A percentile compares a stretch with the other conserved stretches of the same genome.
Conservation (phyloP, 805 yeast species). For the Candida gorgasii region DNA sequence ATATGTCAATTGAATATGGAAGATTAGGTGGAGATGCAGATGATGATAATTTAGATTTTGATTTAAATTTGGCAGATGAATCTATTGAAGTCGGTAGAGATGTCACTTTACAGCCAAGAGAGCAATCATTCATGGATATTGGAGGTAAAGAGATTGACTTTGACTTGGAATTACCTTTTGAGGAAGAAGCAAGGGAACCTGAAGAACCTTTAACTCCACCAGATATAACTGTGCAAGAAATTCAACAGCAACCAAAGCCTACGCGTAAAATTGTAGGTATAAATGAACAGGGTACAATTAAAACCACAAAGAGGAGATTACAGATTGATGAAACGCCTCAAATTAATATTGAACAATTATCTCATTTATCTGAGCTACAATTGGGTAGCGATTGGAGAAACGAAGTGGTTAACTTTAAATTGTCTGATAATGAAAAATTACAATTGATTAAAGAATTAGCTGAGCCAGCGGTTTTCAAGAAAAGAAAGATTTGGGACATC, state of each 20-base stretch:
- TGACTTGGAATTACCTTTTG: slow-evolving; percentile 41
- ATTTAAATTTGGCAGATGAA: slow-evolving; percentile 40
- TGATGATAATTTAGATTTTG: slow-evolving; percentile 51
- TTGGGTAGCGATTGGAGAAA: slow-evolving; percentile 19
- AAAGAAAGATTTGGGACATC: slow-evolving; percentile 22
- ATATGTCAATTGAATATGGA: slow-evolving; percentile 67
- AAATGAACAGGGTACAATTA: slow-evolving; percentile 43
- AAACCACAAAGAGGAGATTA: slow-evolving; percentile 48
- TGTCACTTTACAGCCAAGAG: slow-evolving; percentile 24
- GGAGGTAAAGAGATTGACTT: slow-evolving; percentile 19
- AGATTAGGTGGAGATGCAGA: slow-evolving; percentile 42
- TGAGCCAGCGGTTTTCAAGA: slow-evolving; percentile 27
- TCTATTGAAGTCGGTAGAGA: slow-evolving; percentile 60
- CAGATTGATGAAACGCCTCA: slow-evolving; percentile 47
- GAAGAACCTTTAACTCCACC: slow-evolving; percentile 29
- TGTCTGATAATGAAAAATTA: slow-evolving; percentile 34
- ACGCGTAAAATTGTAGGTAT: slow-evolving; percentile 30
- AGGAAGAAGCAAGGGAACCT: slow-evolving; percentile 17
- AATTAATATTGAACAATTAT: slow-evolving; percentile 38
- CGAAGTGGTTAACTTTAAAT: slow-evolving; percentile 23
- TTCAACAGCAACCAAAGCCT: not conserved
- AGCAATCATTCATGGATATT: slow-evolving; percentile 20
- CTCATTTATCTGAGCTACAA: slow-evolving; percentile 28
- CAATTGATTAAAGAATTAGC: slow-evolving; percentile 36
- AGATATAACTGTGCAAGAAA: not conserved